phyloP scores from a whole-genome alignment of 192 early-diverging fungal genomes.

The Coemansia sp. region DNA sequence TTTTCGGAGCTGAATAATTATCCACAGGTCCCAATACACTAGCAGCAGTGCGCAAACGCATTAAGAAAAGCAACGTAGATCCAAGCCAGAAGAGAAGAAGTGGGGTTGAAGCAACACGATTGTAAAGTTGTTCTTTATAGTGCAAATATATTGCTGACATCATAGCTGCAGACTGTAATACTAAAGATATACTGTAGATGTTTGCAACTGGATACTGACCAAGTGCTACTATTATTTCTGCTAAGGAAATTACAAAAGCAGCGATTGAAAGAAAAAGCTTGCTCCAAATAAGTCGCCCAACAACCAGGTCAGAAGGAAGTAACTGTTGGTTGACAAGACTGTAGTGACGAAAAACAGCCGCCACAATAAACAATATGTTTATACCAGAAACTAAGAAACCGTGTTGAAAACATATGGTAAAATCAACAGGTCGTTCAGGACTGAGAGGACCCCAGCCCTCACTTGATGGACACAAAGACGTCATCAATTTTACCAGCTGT shows the following conservation, averaged over 20 bases:
- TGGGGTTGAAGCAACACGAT: not conserved
- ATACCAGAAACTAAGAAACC: slow-evolving; percentile 22
- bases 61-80: slow-evolving; percentile 2
- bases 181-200: not conserved
- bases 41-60: slow-evolving; percentile 23
- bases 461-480: slow-evolving; percentile 22
- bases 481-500: not conserved
- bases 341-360: slow-evolving; percentile 6
- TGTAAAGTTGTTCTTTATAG: not conserved
- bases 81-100: slow-evolving; percentile 36
- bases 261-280: not conserved
- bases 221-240: not conserved
- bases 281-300: not conserved
- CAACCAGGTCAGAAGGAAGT: not conserved
- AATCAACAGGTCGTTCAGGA: slow-evolving; percentile 41
- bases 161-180: not conserved
- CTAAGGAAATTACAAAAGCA: not conserved
- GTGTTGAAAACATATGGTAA: slow-evolving; percentile 47
- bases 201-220: not conserved
- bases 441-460: slow-evolving; percentile 57
- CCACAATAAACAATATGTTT: slow-evolving; percentile 25
- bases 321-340: not conserved
- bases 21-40: too few relatives aligned
- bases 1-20: not conserved
- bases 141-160: not conserved